phyloP scores from a whole-genome alignment of 768 basidiomycete genomes.

The Calocera viscosa region DNA sequence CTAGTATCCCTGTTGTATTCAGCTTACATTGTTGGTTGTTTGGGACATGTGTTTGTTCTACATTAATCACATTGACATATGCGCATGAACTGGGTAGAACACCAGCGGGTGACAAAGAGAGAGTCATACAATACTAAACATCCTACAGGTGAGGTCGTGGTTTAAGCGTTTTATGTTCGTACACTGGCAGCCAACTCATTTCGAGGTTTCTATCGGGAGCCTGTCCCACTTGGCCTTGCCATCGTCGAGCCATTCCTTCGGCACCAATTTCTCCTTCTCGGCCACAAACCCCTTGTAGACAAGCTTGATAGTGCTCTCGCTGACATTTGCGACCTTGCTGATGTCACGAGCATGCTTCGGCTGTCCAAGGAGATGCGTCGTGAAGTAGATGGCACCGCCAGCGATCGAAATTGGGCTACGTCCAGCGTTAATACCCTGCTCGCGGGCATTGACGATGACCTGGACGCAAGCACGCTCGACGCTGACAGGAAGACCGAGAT shows the following conservation, averaged over 20 bases:
- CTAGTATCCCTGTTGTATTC: background rate
- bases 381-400: conserved; percentile 92
- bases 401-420: conserved; percentile 96
- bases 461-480: conserved; percentile 74
- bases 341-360: conserved; percentile 72
- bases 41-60: background rate
- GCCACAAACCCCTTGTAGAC: conserved; percentile 69
- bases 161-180: background rate
- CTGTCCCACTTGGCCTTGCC: conserved; percentile 27
- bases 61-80: conserved; percentile 5
- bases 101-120: background rate
- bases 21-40: background rate
- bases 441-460: conserved; percentile 66
- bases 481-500: conserved; percentile 70
- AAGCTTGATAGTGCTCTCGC: conserved; percentile 88
- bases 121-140: conserved; percentile 5
- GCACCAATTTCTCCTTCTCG: conserved; percentile 65
- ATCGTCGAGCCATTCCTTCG: conserved; percentile 73
- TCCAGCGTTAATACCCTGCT: conserved; percentile 83
- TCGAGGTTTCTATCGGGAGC: conserved; percentile 14
- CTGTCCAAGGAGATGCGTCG: conserved; percentile 66
- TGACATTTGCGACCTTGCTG: conserved; percentile 80
- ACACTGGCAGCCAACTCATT: background rate
- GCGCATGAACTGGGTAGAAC: background rate
- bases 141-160: conserved; percentile 4